phyloP scores from a whole-genome alignment of 1,139 yeast genomes.

The Hyphopichia khmerensis region DNA sequence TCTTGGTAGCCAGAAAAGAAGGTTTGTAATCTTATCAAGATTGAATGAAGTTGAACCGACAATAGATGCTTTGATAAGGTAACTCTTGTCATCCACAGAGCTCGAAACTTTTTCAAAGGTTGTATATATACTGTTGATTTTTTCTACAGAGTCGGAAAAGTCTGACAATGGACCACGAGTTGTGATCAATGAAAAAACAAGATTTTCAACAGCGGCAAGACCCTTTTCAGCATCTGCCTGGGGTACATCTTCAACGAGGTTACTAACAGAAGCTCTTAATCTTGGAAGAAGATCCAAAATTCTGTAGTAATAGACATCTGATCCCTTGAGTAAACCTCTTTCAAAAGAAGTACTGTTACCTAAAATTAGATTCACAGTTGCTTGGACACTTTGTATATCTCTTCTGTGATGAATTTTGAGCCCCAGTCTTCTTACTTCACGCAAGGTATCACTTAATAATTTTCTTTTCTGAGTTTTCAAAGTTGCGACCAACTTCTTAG shows the following conservation, averaged over 20 bases:
- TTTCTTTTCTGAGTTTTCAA: slow-evolving; percentile 79
- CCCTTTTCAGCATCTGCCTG: slow-evolving; percentile 73
- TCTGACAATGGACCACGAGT: slow-evolving; percentile 47
- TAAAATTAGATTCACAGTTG: slow-evolving; percentile 61
- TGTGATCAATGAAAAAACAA: slow-evolving; percentile 53
- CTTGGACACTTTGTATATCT: slow-evolving; percentile 61
- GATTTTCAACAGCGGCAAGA: slow-evolving; percentile 75
- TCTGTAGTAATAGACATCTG: slow-evolving; percentile 65
- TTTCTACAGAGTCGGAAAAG: slow-evolving; percentile 20
- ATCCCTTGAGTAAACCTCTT: slow-evolving; percentile 34
- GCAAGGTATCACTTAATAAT: slow-evolving; percentile 71
- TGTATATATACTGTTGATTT: slow-evolving; percentile 10
- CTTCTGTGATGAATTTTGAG: slow-evolving; percentile 63
- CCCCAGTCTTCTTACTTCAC: slow-evolving; percentile 75
- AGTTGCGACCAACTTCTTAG: slow-evolving; percentile 69
- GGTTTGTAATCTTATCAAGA: slow-evolving; percentile 14
- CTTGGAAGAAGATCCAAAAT: slow-evolving; percentile 80
- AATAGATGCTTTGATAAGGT: slow-evolving; percentile 14
- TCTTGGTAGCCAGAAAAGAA: slow-evolving; percentile 45
- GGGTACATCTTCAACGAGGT: slow-evolving; percentile 73
- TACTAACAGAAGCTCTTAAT: slow-evolving; percentile 61
- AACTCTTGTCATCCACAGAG: slow-evolving; percentile 9
- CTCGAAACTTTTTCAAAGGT: slow-evolving; percentile 17
- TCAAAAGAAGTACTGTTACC: slow-evolving; percentile 52
- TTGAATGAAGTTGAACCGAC: slow-evolving; percentile 18